Conservation (phyloP, 805 yeast species). For the Ogataea pini region DNA sequence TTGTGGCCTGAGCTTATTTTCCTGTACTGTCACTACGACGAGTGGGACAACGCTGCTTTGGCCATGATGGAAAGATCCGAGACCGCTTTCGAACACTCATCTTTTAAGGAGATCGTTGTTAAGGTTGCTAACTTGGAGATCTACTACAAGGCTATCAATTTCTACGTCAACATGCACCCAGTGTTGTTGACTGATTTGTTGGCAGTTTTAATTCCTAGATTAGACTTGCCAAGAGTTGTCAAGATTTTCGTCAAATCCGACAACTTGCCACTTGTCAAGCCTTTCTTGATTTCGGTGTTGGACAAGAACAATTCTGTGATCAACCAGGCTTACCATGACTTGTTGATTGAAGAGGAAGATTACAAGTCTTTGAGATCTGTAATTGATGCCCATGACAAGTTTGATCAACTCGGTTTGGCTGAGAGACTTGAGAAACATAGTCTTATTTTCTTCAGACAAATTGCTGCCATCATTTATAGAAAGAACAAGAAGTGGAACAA, state of each 20-base stretch:
- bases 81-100: constrained; percentile 87
- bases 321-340: constrained; percentile 92
- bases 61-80: constrained; percentile 95
- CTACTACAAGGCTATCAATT: constrained; percentile 95
- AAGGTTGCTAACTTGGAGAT: constrained; percentile 96
- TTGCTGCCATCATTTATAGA: constrained; percentile 91
- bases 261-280: constrained; percentile 93
- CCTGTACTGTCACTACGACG: constrained; percentile 97
- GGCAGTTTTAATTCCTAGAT: constrained; percentile 79
- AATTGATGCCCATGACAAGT: constrained; percentile 87
- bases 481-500: constrained; percentile 92
- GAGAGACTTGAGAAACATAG: constrained; percentile 90
- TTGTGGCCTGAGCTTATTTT: constrained; percentile 95
- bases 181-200: constrained; percentile 84
- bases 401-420: constrained; percentile 90
- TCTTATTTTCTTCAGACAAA: constrained; percentile 89
- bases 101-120: constrained; percentile 92
- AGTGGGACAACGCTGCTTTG: constrained; percentile 98
- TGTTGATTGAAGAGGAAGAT: constrained; percentile 95
- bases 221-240: constrained; percentile 93
- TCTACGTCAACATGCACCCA: constrained; percentile 91
- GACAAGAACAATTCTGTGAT: constrained; percentile 88
- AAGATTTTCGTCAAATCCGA: constrained; percentile 93
- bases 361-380: constrained; percentile 84
- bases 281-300: constrained; percentile 89